Base-by-base conservation (phyloP, 495 filamentous ascomycete species). In the Xylaria cubensis region DNA sequence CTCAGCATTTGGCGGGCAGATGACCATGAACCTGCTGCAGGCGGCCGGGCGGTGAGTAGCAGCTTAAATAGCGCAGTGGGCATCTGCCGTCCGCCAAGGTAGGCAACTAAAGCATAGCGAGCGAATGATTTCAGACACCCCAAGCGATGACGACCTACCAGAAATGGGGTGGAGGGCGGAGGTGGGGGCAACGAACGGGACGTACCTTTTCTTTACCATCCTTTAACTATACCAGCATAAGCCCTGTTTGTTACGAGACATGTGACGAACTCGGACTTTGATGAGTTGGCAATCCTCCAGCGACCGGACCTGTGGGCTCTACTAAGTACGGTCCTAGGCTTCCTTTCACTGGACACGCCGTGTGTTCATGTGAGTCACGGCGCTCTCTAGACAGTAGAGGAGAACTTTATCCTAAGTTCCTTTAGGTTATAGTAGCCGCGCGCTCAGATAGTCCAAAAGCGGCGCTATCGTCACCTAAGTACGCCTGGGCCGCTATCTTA, bases 1-100 rank as follows among this genome's bases (percentile, higher is more conserved):
- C 71, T 73, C 71, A 73, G 71, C 71, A 62, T 69, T 73, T 73
- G 53, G 65, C 64, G 44, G 64, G 71, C 71, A 73, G 71, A 73
- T 73, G 71, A 73, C 71, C 71, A 68, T 48, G 64, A 64, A 67
- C 64, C 15, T 67, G 61, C 44, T 73, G 71, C 71, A 63, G 39
- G 70, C 70, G 10, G 56, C 67, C 48, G 67, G 70, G 70, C 70
- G 71, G 71, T 73, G 71, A 69, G 63, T 41, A 64, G 64, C 53
- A 64, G 64, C 46, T 41, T 66, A 55, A 67, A 73, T 73, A 64
- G 26, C 69, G 58, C 69, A 64, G 56, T 63, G 69, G 61, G 59
- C 61, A 71, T 63, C 69, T 71, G 59, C 69, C 61, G 46, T 56
- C 34, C 13, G 53, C 58, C 46, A 71, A 61, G 44, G 56, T 63